Evolutionary conservation across 495 filamentous ascomycete genomes (phyloP).

Genomic region (Amphirosellinia nigrospora): DNA sequence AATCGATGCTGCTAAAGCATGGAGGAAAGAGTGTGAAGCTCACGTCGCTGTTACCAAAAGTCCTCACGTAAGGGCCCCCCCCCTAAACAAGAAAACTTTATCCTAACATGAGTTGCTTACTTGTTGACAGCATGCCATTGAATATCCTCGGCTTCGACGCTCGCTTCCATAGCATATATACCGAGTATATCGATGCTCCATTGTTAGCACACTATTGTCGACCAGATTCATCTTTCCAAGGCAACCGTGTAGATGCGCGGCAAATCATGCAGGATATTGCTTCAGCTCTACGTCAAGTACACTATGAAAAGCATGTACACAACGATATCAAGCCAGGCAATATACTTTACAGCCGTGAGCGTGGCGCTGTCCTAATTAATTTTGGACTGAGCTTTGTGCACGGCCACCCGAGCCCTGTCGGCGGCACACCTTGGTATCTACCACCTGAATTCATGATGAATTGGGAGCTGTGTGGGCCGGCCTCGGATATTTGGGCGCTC

Average conservation of each 20-base stretch:
- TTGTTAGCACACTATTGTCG: background rate
- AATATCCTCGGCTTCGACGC: conserved; percentile 5
- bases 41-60: background rate
- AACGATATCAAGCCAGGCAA: conserved; percentile 17
- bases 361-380: conserved; percentile 9
- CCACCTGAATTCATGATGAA: background rate
- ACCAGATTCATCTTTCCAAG: background rate
- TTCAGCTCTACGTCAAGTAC: background rate
- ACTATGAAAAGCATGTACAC: background rate
- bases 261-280: conserved; percentile 5
- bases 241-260: background rate
- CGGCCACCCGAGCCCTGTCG: background rate
- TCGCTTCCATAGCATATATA: conserved; percentile 14
- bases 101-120: background rate
- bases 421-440: conserved; percentile 14
- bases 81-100: background rate
- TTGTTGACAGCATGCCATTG: background rate
- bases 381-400: background rate
- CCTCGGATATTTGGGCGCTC: conserved; percentile 13
- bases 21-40: background rate
- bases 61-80: background rate
- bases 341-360: background rate
- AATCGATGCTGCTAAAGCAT: background rate
- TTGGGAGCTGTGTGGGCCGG: background rate
- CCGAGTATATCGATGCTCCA: conserved; percentile 2